A percentile compares a stretch with the other conserved stretches of the same genome.
phyloP scores from a whole-genome alignment of 2,329 filamentous ascomycete species.

The Coniochaeta sp. region DNA sequence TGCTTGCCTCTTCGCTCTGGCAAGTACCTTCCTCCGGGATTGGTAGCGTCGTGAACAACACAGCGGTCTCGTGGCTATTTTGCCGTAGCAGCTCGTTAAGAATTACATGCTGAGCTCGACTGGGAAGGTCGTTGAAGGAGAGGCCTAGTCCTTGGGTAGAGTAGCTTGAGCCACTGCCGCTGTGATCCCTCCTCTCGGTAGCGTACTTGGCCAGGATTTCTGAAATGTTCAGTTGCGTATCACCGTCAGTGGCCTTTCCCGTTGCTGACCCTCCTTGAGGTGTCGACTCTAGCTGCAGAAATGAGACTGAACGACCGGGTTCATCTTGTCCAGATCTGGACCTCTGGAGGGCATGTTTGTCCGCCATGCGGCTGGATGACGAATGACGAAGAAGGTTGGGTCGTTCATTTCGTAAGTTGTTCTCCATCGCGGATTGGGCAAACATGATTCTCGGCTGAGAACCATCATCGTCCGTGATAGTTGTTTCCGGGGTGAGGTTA shows the following conservation, averaged over 20 bases:
- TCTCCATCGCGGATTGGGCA: slow-evolving; percentile 34
- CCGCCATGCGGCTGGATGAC: slow-evolving; percentile 52
- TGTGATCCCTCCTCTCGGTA: slow-evolving; percentile 11
- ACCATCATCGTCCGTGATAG: slow-evolving; percentile 56
- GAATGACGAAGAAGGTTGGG: slow-evolving; percentile 34
- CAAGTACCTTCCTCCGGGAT: slow-evolving; percentile 73
- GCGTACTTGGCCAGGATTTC: slow-evolving; percentile 34
- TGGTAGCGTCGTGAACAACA: slow-evolving; percentile 76
- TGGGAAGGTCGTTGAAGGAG: slow-evolving; percentile 81
- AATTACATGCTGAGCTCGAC: slow-evolving; percentile 77
- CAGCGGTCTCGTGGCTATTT: slow-evolving; percentile 63
- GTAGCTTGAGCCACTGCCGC: slow-evolving; percentile 33
- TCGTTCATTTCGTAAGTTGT: slow-evolving; percentile 20
- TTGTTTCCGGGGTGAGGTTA: slow-evolving; percentile 63
- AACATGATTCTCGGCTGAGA: slow-evolving; percentile 71
- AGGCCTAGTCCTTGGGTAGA: slow-evolving; percentile 59
- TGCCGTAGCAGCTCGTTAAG: slow-evolving; percentile 74
- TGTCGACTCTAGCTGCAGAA: slow-evolving; percentile 34
- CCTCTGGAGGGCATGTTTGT: slow-evolving; percentile 51
- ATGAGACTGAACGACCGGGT: slow-evolving; percentile 50
- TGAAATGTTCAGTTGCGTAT: slow-evolving; percentile 33
- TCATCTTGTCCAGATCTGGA: neutral
- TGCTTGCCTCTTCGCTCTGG: slow-evolving; percentile 59
- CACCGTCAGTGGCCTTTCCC: slow-evolving; percentile 13
- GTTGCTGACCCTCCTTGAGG: slow-evolving; percentile 41